A percentile compares a stretch with the other conserved stretches of the same genome.
Conservation (phyloP, 306 rosid genomes). For the Lathyrus sativus region DNA sequence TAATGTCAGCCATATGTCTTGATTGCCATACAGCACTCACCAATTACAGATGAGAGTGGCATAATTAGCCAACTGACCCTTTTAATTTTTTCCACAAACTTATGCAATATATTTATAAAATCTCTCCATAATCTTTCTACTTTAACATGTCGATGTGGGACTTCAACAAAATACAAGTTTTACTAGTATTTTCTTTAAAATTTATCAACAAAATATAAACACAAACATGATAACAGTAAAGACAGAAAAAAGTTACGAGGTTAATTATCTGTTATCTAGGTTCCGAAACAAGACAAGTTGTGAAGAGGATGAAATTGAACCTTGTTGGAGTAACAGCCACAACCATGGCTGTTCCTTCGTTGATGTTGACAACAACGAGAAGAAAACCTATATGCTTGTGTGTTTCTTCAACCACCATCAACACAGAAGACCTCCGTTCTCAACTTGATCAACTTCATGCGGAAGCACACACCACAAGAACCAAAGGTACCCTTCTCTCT, state of each 20-base stretch:
- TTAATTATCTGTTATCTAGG: background rate
- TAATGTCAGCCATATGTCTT: constrained; percentile 88
- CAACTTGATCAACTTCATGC: constrained; percentile 77
- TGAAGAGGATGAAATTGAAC: constrained; percentile 38
- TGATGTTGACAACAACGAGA: background rate
- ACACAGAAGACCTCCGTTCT: constrained; percentile 63
- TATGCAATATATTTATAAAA: background rate
- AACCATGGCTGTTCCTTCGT: constrained; percentile 46
- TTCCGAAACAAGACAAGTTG: background rate
- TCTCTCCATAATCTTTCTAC: no score
- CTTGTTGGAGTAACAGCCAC: constrained; percentile 40
- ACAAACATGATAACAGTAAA: no score
- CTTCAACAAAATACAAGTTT: no score
- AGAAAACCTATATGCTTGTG: constrained; percentile 40
- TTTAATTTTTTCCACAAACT: fast-evolving
- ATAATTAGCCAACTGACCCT: constrained; percentile 94
- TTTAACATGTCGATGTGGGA: constrained; percentile 37
- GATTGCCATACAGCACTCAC: constrained; percentile 83
- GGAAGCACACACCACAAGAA: constrained; percentile 65
- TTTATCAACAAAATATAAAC: no score
- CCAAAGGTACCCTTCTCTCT: constrained; percentile 53
- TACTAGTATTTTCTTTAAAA: no score
- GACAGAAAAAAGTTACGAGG: background rate
- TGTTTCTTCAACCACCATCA: constrained; percentile 51
- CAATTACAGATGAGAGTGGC: constrained; percentile 58